phyloP scores from a whole-genome alignment of 2,329 filamentous ascomycete genomes.

The Xylaria sp. region DNA sequence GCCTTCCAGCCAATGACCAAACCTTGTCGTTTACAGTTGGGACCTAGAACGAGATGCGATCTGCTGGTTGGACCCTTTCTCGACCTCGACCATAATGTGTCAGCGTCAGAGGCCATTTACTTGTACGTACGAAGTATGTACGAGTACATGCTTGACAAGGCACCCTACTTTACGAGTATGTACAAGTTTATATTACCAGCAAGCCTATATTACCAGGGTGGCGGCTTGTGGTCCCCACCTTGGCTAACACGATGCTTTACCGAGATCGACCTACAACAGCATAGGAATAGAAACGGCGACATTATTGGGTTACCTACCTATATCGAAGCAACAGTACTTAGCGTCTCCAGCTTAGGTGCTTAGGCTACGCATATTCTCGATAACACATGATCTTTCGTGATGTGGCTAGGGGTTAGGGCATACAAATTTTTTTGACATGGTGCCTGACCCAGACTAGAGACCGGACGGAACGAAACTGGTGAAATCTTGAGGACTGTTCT shows the following conservation, averaged over 20 bases:
- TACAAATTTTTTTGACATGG: conserved; percentile 14
- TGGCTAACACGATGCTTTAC: conserved; percentile 6
- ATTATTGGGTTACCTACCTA: conserved; percentile 23
- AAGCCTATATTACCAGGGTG: conserved; percentile 8
- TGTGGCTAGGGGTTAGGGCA: conserved; percentile 24
- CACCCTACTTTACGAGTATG: background rate
- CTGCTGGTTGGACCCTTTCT: conserved; percentile 19
- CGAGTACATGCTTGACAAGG: conserved; percentile 1
- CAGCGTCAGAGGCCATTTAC: conserved; percentile 17
- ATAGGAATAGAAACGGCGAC: conserved; percentile 18
- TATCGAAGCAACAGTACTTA: conserved; percentile 22
- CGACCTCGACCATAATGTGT: background rate
- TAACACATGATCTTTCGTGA: conserved; percentile 30
- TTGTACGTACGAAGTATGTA: conserved; percentile 3
- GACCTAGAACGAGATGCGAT: conserved; percentile 32
- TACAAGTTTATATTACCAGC: background rate
- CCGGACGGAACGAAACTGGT: background rate
- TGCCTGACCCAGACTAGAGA: background rate
- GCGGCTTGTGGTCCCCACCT: conserved; percentile 15
- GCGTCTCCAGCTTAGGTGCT: conserved; percentile 20
- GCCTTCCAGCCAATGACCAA: conserved; percentile 30
- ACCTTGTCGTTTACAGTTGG: conserved; percentile 21
- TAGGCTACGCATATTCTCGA: conserved; percentile 28
- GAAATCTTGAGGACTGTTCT: background rate
- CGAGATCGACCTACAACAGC: conserved; percentile 8